Conservation (phyloP, 345 rosid species). For the Camelina sativa region DNA sequence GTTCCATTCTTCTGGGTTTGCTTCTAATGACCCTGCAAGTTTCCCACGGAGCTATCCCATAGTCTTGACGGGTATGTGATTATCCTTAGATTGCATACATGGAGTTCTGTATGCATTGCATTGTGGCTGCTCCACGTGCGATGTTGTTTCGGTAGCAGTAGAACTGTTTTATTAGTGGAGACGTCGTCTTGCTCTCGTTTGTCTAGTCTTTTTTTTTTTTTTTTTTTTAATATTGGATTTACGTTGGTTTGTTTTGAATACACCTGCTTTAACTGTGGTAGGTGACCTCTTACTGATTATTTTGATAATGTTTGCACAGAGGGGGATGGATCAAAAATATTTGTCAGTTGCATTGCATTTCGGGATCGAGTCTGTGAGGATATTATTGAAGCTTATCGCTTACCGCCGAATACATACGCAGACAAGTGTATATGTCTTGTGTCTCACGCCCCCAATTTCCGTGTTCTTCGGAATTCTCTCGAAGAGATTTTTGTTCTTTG, state of each 20-base stretch:
- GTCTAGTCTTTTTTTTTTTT: background rate
- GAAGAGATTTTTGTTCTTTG: conserved; percentile 92
- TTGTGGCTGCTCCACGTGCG: conserved; percentile 7
- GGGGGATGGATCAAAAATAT: conserved; percentile 98
- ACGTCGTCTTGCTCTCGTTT: conserved; percentile 15
- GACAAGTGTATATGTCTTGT: conserved; percentile 95
- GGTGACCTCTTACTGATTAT: conserved; percentile 27
- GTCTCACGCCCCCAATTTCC: conserved; percentile 86
- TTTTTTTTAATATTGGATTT: background rate
- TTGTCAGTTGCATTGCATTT: conserved; percentile 92
- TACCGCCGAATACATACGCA: conserved; percentile 80
- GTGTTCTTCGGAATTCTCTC: conserved; percentile 71
- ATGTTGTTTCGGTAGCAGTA: background rate
- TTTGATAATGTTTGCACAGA: conserved; percentile 51
- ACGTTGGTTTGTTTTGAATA: conserved; percentile 25
- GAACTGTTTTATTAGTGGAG: background rate
- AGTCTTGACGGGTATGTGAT: conserved; percentile 82
- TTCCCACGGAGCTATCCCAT: conserved; percentile 93
- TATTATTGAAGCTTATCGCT: conserved; percentile 86
- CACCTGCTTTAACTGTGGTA: conserved; percentile 1
- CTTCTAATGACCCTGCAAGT: conserved; percentile 60
- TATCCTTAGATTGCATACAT: background rate
- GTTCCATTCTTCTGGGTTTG: conserved; percentile 73
- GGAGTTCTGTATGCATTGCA: conserved; percentile 21
- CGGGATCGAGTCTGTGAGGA: conserved; percentile 97